A percentile compares a stretch with the other conserved stretches of the same genome.
Conservation (phyloP, 257 asterid genomes). For the Salvia miltiorrhiza region DNA sequence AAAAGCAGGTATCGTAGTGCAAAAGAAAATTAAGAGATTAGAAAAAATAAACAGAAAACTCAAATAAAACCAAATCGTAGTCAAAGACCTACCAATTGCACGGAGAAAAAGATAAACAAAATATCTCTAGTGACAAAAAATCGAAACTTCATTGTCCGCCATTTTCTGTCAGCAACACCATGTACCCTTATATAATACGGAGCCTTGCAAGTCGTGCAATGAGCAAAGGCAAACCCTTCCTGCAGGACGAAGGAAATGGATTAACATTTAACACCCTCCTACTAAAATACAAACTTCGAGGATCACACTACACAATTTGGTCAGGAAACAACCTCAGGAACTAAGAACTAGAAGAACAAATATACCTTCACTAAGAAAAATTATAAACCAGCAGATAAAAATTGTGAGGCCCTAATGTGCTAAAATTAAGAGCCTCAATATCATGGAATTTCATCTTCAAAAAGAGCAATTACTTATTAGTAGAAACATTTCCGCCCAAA, state of each 20-base stretch:
- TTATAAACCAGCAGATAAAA: slow-evolving; percentile 12
- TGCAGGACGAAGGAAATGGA: slow-evolving; percentile 28
- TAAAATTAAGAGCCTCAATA: neutral
- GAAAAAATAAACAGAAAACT: too few relatives aligned
- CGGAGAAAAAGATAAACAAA: slow-evolving; percentile 74
- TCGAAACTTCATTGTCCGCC: slow-evolving; percentile 89
- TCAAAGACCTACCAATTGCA: slow-evolving; percentile 71
- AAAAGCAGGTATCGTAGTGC: neutral
- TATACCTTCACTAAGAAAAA: neutral
- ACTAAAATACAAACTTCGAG: neutral
- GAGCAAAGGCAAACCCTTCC: slow-evolving; percentile 98
- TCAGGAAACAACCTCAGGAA: neutral
- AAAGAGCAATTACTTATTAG: neutral
- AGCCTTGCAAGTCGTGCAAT: slow-evolving; percentile 96
- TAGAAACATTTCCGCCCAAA: neutral
- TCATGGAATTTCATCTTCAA: slow-evolving; percentile 13
- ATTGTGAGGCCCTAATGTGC: neutral
- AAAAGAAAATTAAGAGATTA: too few relatives aligned
- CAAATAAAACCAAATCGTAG: slow-evolving; percentile 13
- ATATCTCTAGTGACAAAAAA: slow-evolving; percentile 94
- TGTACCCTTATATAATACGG: slow-evolving; percentile 87
- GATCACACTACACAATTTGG: neutral
- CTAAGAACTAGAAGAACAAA: neutral
- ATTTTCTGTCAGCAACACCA: slow-evolving; percentile 71
- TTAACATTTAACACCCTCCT: neutral